Percentiles rank a stretch among this genome's conserved stretches.
Conservation (phyloP, 768 basidiomycete genomes). For the Panaeolus cyanescens region DNA sequence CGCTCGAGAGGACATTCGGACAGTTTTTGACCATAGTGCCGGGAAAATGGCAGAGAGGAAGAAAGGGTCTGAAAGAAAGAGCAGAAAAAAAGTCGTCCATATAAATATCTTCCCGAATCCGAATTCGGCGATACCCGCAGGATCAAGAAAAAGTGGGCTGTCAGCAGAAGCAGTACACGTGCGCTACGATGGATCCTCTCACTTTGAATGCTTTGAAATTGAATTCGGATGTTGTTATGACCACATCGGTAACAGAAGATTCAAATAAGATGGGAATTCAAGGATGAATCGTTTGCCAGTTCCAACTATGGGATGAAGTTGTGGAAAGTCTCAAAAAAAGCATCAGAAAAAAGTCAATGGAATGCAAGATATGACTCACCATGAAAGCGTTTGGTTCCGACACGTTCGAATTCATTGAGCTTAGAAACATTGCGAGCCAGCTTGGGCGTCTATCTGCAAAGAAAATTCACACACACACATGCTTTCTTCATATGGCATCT, state of each 20-base stretch:
- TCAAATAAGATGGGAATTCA: too few relatives aligned
- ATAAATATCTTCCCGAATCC: background rate
- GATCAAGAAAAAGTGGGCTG: background rate
- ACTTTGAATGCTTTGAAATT: too few relatives aligned
- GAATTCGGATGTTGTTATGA: too few relatives aligned
- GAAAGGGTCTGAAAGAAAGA: background rate
- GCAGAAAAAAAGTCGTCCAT: background rate
- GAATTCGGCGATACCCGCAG: background rate
- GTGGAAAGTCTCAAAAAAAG: too few relatives aligned
- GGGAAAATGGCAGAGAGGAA: background rate
- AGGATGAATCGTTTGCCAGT: too few relatives aligned
- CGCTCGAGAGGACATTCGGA: slow-evolving; percentile 33
- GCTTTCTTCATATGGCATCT: background rate
- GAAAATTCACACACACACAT: background rate
- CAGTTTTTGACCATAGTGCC: slow-evolving; percentile 27
- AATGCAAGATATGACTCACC: background rate
- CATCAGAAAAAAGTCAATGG: too few relatives aligned
- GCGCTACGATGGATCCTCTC: too few relatives aligned
- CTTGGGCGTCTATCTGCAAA: background rate
- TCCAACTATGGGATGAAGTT: too few relatives aligned
- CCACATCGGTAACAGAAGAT: too few relatives aligned
- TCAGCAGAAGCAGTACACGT: background rate
- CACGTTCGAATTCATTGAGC: too few relatives aligned
- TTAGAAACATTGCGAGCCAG: too few relatives aligned
- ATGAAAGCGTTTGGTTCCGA: background rate